Evolutionary conservation across 768 basidiomycete genomes (phyloP), one percentile per base, ranked within the genome.

Genomic region (Suillus lakei): DNA sequence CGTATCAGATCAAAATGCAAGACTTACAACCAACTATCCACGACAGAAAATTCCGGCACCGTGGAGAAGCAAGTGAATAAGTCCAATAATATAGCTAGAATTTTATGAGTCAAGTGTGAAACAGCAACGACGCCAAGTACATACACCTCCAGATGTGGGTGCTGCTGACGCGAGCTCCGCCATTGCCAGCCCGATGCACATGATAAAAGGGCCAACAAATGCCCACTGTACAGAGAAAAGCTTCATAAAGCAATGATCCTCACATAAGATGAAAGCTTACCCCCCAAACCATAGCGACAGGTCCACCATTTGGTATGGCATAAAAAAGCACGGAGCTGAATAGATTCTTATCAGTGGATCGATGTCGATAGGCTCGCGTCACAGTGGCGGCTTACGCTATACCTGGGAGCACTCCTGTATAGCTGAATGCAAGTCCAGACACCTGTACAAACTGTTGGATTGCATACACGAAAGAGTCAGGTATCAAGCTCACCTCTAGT

Each of bases 121-220:
- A 30, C 8, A 53, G 28, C 18, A 5, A 32, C 51, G 1, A 4
- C 16, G 7, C 8, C 2, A 53, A 30, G 51, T 30, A 53, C 51
- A 53, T 53, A 53, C 51, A 30, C 51, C 51, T 53, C 51, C 51
- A 53, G 51, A 53, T 10, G 51, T 53, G 32, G 51, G 51, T 5
- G 51, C 51, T 12, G 51, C 51, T 53, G 51, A 53, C 9, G 51
- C 90, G 15, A 91, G 79, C 69, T 91, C 90, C 0, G 86, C 89
- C 85, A 93, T 86, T n/a, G 89, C 80, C 71, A 91, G 74, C 5
- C 87, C 90, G 30, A 92, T 83, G 38, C 83, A 79, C 8, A 89
- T 71, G 60, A 91, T 86, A 73, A 91, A 87, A 54, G 86, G 67
- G 64, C 86, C 86, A 2, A 86, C 87, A 15, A 90, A 82, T 0